Evolutionary conservation across 2,329 filamentous ascomycete species (phyloP).

Genomic region (Monilinia aucupariae): DNA sequence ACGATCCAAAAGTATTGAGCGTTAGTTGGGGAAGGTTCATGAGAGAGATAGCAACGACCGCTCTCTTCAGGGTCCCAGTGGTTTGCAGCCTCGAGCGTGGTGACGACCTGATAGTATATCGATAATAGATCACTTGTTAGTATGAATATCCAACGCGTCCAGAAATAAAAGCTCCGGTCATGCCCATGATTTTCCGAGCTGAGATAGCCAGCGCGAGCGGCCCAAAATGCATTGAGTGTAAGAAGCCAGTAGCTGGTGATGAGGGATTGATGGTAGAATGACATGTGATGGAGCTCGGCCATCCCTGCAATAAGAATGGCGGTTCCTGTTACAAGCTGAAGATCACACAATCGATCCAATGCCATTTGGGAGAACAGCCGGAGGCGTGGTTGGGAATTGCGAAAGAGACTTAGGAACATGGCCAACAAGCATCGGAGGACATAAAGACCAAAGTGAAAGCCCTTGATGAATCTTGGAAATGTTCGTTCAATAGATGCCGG

Average conservation of each 20-base stretch:
- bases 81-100: conserved; percentile 5
- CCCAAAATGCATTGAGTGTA: conserved; percentile 21
- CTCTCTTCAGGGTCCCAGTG: conserved; percentile 17
- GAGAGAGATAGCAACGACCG: conserved; percentile 18
- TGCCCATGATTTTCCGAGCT: conserved; percentile 8
- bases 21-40: conserved; percentile 16
- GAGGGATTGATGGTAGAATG: conserved; percentile 21
- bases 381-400: background rate
- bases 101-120: conserved; percentile 13
- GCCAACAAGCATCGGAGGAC: background rate
- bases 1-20: conserved; percentile 20
- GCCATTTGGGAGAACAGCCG: conserved; percentile 12
- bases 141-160: conserved; percentile 11
- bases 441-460: background rate
- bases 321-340: conserved; percentile 19
- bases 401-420: conserved; percentile 10
- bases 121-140: conserved; percentile 14
- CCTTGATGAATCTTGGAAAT: background rate
- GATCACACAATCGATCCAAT: conserved; percentile 19
- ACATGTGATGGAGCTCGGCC: conserved; percentile 14
- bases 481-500: background rate
- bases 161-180: conserved; percentile 17
- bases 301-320: conserved; percentile 20
- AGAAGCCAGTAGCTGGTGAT: conserved; percentile 20
- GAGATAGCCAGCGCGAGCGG: conserved; percentile 15